Conservation (phyloP, 139 green algal genomes). For the Edaphochlamys debaryana region DNA sequence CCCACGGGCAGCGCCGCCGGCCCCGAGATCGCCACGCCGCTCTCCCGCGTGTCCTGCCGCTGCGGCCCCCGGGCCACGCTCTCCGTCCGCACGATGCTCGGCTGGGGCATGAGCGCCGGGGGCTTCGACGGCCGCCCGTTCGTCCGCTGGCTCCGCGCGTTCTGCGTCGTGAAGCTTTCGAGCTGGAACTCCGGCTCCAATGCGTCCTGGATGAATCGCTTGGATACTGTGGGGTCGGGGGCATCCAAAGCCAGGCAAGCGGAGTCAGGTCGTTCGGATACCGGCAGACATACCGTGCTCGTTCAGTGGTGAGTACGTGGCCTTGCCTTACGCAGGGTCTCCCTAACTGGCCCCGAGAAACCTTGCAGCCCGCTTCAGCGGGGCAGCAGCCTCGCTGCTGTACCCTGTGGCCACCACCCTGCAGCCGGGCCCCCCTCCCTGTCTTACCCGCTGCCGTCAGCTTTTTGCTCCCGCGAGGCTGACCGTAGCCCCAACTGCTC, state of each 20-base stretch:
- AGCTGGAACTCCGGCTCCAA: constrained; percentile 46
- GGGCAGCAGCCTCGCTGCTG: no score
- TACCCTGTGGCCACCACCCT: no score
- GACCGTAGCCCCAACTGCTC: constrained; percentile 18
- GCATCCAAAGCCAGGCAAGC: no score
- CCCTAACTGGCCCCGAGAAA: no score
- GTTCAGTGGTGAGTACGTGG: no score
- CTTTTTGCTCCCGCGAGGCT: neutral
- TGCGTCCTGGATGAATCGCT: constrained; percentile 40
- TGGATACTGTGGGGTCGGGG: neutral
- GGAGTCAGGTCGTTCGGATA: no score
- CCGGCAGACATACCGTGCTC: no score
- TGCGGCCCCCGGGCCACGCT: neutral
- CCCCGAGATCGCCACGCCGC: constrained; percentile 26
- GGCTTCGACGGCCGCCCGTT: neutral
- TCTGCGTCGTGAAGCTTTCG: constrained; percentile 45
- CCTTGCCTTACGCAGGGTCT: no score
- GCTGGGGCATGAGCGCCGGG: constrained; percentile 7
- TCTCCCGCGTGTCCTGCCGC: constrained; percentile 41
- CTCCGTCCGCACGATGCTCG: constrained; percentile 19
- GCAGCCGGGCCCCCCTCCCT: no score
- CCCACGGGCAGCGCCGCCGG: constrained; percentile 11
- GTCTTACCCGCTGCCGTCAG: constrained; percentile 19
- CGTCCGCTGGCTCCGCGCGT: constrained; percentile 34
- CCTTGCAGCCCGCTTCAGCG: no score